Evolutionary conservation across 31 red algal species (phyloP).

Genomic region (Asparagopsis taxiformis): DNA sequence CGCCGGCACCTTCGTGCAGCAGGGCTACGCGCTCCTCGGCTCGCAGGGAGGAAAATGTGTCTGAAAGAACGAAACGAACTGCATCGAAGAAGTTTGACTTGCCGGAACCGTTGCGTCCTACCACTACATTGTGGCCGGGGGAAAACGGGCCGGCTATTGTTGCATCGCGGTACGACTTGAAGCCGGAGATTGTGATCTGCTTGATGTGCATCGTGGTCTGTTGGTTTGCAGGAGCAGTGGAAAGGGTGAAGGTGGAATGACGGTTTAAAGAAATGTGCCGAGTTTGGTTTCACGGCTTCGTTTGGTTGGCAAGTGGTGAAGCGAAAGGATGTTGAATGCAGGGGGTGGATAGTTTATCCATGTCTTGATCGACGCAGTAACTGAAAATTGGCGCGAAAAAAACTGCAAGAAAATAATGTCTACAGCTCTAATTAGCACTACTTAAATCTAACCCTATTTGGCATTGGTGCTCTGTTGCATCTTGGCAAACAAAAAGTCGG

Average conservation of each 20-base stretch:
- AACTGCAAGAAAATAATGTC: background rate
- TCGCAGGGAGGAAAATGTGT: constrained; percentile 75
- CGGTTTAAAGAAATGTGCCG: background rate
- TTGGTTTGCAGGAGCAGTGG: no score
- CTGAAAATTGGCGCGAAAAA: constrained; percentile 26
- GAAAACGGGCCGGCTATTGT: constrained; percentile 75
- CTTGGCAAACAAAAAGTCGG: constrained; percentile 62
- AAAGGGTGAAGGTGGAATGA: background rate
- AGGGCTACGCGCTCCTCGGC: constrained; percentile 92
- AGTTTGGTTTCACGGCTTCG: background rate
- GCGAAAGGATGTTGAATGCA: background rate
- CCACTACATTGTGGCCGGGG: constrained; percentile 84
- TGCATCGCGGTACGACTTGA: constrained; percentile 87
- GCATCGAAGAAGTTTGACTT: constrained; percentile 99
- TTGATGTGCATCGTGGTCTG: constrained; percentile 88
- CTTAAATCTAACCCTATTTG: background rate
- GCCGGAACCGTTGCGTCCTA: constrained; percentile 94
- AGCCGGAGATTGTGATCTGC: constrained; percentile 88
- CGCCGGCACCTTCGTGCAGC: constrained; percentile 91
- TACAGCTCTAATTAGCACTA: constrained; percentile 9
- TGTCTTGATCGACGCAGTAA: no score
- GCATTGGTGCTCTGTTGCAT: constrained; percentile 32
- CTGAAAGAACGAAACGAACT: constrained; percentile 88
- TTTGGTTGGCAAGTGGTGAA: background rate
- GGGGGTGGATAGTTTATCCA: background rate